Evolutionary conservation across 768 basidiomycete species (phyloP), one percentile per base, ranked within the genome.

Genomic region (Asterophora lycoperdoides): DNA sequence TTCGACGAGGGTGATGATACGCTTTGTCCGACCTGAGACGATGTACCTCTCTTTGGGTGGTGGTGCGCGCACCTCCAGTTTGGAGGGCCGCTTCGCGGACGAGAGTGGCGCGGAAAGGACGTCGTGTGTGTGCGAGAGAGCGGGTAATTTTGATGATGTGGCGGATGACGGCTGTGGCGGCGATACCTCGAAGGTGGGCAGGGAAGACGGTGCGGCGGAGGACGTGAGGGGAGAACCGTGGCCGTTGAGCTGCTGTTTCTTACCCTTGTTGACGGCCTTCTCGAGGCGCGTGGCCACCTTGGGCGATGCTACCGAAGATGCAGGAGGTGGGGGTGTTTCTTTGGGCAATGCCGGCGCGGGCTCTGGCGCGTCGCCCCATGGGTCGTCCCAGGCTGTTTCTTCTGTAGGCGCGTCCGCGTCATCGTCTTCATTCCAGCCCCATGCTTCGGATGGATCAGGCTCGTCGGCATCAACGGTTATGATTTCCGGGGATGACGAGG

Each of bases 391-490:
- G 13, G 71, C 63, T 26, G 65, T 68, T 45, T 78, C 76, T 49
- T 75, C 78, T 3, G 68, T 57, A 9, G 64, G 63, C 7, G 60
- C 42, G 5, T 67, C 71, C 10, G 72, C 73, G 26, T 80, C 80
- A 35, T 81, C 80, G 33, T 80, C 80, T 35, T 81, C 80, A 33
- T 87, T 82, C 82, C 82, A 89, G 2, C 83, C 89, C 89, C 89
- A 91, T 0, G 86, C 80, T 56, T 84, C 81, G 13, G 64, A 69
- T 8, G 79, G 64, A 54, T 79, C 76, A 11, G 70, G 64, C 19
- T 59, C 53, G n/a, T 60, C 55, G 10, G 63, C 60, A 23, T 23
- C 23, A 13, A 45, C 56, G 18, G 55, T 52, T 8, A 41, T 53
- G 20, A 40, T 30, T 41, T 49, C 47, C 14, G 51, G 43, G 41